A percentile compares a stretch with the other conserved stretches of the same genome.
These are phyloP conservation scores for Leersia perrieri DNA, from an alignment of 176 grass and related monocot genomes.

Conservation along the genomic window DNA sequence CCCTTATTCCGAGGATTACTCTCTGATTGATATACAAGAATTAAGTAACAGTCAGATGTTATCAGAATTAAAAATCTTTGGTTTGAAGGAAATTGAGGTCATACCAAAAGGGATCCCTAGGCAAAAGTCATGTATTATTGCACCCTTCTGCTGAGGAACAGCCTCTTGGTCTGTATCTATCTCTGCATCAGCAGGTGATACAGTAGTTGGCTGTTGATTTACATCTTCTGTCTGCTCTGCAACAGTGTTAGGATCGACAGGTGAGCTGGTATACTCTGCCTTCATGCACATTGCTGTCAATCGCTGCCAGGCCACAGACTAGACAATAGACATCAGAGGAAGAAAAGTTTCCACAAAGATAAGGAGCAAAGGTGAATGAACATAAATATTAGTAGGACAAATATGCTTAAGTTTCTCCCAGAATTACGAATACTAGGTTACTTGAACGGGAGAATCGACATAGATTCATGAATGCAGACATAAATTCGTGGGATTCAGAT, in stretches of 20 bases:
- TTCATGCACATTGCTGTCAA: conserved; percentile 47
- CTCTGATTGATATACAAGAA: not conserved
- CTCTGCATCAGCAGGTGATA: conserved; percentile 29
- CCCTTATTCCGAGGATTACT: not conserved
- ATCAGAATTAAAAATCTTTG: conserved; percentile 9
- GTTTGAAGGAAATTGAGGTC: conserved; percentile 13
- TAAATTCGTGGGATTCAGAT: conserved; percentile 7
- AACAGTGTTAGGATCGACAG: conserved; percentile 38
- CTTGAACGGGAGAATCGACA: not conserved
- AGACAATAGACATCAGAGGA: conserved; percentile 15
- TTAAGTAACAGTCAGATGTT: not conserved
- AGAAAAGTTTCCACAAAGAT: conserved; percentile 11
- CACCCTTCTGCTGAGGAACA: conserved; percentile 49
- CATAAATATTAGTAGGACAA: not conserved
- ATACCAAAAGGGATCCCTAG: conserved; percentile 95
- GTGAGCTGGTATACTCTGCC: conserved; percentile 37
- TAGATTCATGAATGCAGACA: not conserved
- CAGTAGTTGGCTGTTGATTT: conserved; percentile 33
- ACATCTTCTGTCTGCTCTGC: conserved; percentile 45
- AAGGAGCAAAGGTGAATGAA: not conserved
- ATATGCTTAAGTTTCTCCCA: not conserved
- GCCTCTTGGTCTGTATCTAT: conserved; percentile 29
- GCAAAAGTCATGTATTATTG: conserved; percentile 96
- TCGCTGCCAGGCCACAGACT: conserved; percentile 38
- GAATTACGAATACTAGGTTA: not conserved